Base-by-base conservation (phyloP, 2,329 filamentous ascomycete genomes). In the Colletotrichum sp. region DNA sequence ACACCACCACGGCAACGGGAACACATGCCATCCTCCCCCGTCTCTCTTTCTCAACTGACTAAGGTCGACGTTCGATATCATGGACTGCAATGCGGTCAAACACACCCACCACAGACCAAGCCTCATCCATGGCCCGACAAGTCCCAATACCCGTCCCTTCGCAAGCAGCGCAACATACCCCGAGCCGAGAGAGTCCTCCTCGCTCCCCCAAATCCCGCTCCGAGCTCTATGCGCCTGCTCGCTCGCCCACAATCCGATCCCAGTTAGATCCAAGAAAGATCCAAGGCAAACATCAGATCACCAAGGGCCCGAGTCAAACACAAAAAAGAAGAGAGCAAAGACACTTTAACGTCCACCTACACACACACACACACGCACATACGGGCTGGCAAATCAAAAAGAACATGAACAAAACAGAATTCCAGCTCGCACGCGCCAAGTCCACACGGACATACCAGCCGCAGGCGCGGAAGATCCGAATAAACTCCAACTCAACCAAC, bases 251-350 rank as follows among this genome's bases (percentile, higher is more conserved):
- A 70, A 70, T 57, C 71, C 71, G 66, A 73, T 70, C 21, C 34
- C 65, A 28, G 69, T 15, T 4, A 24, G 7, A 68, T 15, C 9
- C 32, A 68, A 32, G 21, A 55, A 55, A 62, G 28, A 62, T 62
- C 59, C 59, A 62, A 62, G 59, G 59, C 18, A 68, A 36, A 68
- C 36, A 73, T 73, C 71, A 70, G 71, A 73, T 73, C 66, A 36
- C 36, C 55, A 60, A 62, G 71, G 44, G 24, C 66, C 39, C 39
- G 36, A 70, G 66, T 63, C 66, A 73, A 73, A 64, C 59, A 70
- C 55, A 63, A 18, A 32, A 39, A 67, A 24, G 21, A 26, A 30
- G 18, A 13, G n/a, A 34, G 34, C 3, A 60, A 7, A 64, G 18
- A 24, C n/a, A 26, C 24, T 59, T 59, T 59, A 8, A n/a, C 59